Evolutionary conservation across 1,139 yeast species (phyloP), one percentile per base, ranked within the genome.

Genomic region (Yamadazyma epiphylla): DNA sequence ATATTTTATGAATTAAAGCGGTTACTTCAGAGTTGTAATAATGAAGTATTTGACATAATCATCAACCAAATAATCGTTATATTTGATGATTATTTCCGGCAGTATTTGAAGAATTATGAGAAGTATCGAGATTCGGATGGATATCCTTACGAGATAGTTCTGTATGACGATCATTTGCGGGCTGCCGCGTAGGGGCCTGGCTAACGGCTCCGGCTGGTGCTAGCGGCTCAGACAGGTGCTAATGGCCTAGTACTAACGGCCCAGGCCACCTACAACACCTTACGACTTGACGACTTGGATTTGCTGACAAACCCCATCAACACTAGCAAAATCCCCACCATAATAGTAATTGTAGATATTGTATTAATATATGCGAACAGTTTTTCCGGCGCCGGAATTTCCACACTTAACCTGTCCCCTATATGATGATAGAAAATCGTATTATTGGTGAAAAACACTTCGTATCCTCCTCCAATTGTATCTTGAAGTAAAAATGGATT

Each of bases 391-490:
- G 35, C 30, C 1, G 47, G 45, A 12, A 41, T 36, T 6, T 30
- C 26, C 10, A 45, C 29, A 11, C 9, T 5, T 19, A 11, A n/a
- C 10, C 12, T 15, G 3, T 9, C 21, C 4, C 9, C 10, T 3
- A 31, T 23, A 24, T 11, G 14, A 16, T 64, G 70, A 38, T 63
- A 68, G 36, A 64, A 67, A 2, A 64, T 67, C 0, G 73, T 63
- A 36, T 65, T 58, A 13, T 62, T 52, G 9, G 72, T 64, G 43
- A 68, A 68, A 33, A 55, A 64, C 12, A 49, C 43, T 37, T 63
- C 65, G 39, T 53, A 65, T 25, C 52, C 53, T 12, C 66, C 69
- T 1, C 71, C 71, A 12, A 58, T 38, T 10, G 33, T 39, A 11
- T 41, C 54, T 12, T 4, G 8, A 11, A 36, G 53, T 55, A 34